A percentile compares a stretch with the other conserved stretches of the same genome.
These are phyloP conservation scores for Umbelopsis sp. DNA, from an alignment of 192 early-diverging fungal species.

Conservation along the genomic window DNA sequence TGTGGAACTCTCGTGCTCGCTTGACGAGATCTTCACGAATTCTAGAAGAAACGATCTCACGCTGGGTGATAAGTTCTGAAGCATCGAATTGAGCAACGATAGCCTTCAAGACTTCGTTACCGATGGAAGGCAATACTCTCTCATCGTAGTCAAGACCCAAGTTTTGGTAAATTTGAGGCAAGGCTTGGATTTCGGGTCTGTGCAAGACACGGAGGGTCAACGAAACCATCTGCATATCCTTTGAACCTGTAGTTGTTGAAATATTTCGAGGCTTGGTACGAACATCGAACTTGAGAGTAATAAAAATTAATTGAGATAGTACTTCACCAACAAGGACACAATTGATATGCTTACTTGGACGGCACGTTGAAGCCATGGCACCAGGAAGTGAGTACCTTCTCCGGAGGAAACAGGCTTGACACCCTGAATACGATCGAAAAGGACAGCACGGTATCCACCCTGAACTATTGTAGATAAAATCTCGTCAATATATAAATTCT, in stretches of 20 bases:
- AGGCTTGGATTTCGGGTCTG: slow-evolving; percentile 74
- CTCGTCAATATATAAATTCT: neutral
- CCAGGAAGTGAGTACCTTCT: slow-evolving; percentile 97
- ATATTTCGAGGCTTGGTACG: slow-evolving; percentile 96
- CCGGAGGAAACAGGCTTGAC: slow-evolving; percentile 76
- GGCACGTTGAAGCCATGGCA: slow-evolving; percentile 96
- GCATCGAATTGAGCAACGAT: slow-evolving; percentile 99
- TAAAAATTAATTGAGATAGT: neutral
- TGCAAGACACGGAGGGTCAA: slow-evolving; percentile 93
- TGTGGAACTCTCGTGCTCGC: slow-evolving; percentile 93
- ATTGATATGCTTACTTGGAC: slow-evolving; percentile 32
- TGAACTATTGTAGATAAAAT: slow-evolving; percentile 66
- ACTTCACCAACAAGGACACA: neutral
- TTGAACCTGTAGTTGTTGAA: slow-evolving; percentile 98
- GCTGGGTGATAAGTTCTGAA: slow-evolving; percentile 96
- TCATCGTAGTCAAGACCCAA: slow-evolving; percentile 97
- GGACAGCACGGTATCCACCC: slow-evolving; percentile 94
- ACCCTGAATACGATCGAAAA: slow-evolving; percentile 95
- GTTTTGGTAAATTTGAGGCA: slow-evolving; percentile 87
- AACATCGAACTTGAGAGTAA: slow-evolving; percentile 81
- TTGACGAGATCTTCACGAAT: slow-evolving; percentile 93
- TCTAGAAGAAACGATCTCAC: slow-evolving; percentile 88
- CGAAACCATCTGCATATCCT: slow-evolving; percentile 99
- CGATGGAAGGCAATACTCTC: slow-evolving; percentile 94
- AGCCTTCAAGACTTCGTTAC: slow-evolving; percentile 98